Percentiles rank a stretch among this genome's conserved stretches.
Conservation (phyloP, 2,329 filamentous ascomycete genomes). For the Apiospora sp. region DNA sequence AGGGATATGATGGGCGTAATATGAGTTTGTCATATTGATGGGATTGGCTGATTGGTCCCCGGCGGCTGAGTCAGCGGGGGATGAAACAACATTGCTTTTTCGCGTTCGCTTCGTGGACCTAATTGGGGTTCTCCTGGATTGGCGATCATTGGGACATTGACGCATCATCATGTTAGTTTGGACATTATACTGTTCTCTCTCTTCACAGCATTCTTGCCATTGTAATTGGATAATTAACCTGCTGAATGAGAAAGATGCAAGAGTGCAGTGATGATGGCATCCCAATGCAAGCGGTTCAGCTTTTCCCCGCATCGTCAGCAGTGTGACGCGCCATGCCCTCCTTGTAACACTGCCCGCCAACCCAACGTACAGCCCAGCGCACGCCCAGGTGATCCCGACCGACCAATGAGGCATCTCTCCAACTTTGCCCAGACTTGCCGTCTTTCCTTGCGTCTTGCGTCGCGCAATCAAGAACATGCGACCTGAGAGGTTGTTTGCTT, state of each 20-base stretch:
- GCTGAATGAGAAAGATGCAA: background rate
- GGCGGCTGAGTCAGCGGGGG: background rate
- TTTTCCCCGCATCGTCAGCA: slow-evolving; percentile 10
- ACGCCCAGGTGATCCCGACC: background rate
- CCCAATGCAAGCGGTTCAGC: background rate
- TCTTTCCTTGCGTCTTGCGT: slow-evolving; percentile 14
- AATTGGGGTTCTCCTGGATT: background rate
- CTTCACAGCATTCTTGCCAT: too few relatives aligned
- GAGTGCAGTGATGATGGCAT: background rate
- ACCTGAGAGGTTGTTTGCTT: background rate
- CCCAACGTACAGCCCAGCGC: background rate
- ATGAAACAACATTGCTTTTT: background rate
- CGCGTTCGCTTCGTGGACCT: background rate
- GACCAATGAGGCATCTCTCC: background rate
- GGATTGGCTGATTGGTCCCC: background rate
- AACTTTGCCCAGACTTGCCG: background rate
- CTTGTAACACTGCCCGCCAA: slow-evolving; percentile 4
- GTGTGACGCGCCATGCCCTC: background rate
- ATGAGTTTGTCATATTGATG: background rate
- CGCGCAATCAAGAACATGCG: background rate
- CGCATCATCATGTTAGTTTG: background rate
- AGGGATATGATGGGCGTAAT: background rate
- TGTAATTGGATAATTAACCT: background rate
- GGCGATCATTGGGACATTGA: too few relatives aligned
- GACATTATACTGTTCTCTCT: background rate